phyloP scores from a whole-genome alignment of 2,329 filamentous ascomycete genomes.

The Stemphylium beticola region DNA sequence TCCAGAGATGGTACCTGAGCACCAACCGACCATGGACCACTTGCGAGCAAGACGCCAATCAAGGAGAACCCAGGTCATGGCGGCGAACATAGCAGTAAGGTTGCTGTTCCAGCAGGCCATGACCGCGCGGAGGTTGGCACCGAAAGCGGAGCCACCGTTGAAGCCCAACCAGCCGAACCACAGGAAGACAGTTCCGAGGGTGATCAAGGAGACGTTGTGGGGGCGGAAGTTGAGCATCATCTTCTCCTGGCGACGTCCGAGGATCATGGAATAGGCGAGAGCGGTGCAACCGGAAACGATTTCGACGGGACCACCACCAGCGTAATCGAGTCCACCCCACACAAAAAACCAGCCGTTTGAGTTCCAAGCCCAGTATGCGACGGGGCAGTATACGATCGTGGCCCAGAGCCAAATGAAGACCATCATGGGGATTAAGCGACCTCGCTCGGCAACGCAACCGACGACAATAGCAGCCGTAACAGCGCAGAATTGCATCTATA shows the following conservation, averaged over 20 bases:
- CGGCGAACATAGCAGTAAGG: constrained; percentile 87
- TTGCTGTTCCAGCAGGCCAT: constrained; percentile 99
- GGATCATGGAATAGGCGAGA: constrained; percentile 92
- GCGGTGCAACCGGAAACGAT: constrained; percentile 93
- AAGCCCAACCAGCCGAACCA: constrained; percentile 99
- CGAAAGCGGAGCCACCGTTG: constrained; percentile 95
- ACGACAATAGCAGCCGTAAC: constrained; percentile 91
- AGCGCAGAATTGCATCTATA: constrained; percentile 93
- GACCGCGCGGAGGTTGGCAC: constrained; percentile 88
- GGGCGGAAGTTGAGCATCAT: constrained; percentile 99
- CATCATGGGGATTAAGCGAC: constrained; percentile 90
- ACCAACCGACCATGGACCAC: constrained; percentile 94
- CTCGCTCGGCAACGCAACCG: constrained; percentile 91
- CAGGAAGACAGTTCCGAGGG: constrained; percentile 90
- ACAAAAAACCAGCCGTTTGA: constrained; percentile 89
- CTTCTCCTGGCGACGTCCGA: constrained; percentile 95
- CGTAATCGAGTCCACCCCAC: constrained; percentile 94
- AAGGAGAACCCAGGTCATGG: constrained; percentile 92
- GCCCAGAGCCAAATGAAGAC: constrained; percentile 97
- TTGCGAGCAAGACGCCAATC: constrained; percentile 94
- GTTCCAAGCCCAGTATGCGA: constrained; percentile 98
- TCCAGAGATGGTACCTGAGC: constrained; percentile 84
- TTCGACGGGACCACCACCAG: constrained; percentile 95
- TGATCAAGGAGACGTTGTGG: constrained; percentile 97
- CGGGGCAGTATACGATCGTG: constrained; percentile 94